Conservation (phyloP, 345 rosid genomes). For the Corymbia maculata region DNA sequence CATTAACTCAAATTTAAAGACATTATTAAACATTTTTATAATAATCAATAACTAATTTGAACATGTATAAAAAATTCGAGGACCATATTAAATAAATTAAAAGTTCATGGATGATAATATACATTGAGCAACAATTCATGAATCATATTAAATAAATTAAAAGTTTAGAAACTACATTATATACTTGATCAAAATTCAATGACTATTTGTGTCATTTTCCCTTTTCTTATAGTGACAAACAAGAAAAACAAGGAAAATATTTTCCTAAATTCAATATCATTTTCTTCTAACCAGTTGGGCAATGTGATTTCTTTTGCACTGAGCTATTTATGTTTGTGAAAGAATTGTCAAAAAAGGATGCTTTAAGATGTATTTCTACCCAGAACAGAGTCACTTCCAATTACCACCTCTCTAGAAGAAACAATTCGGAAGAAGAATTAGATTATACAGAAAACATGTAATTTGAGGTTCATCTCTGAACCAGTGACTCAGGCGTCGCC, state of each 20-base stretch:
- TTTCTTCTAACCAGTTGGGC: neutral
- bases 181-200: rapidly evolving
- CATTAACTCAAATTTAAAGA: too few species aligned
- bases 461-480: neutral
- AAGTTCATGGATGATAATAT: too few species aligned
- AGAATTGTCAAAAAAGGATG: neutral
- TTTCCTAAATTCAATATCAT: neutral
- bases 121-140: rapidly evolving
- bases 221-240: neutral
- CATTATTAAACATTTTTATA: too few species aligned
- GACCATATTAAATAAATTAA: too few species aligned
- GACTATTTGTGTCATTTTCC: rapidly evolving
- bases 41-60: too few species aligned
- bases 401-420: neutral
- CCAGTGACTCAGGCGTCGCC: neutral
- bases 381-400: neutral
- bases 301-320: neutral
- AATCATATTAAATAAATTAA: too few species aligned
- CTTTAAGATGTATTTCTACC: neutral
- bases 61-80: too few species aligned
- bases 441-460: neutral
- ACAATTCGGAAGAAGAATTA: neutral
- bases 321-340: neutral
- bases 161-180: rapidly evolving
- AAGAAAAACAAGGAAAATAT: neutral